A percentile compares a stretch with the other conserved stretches of the same genome.
phyloP scores from a whole-genome alignment of 345 rosid genomes.

The Acer saccharum region DNA sequence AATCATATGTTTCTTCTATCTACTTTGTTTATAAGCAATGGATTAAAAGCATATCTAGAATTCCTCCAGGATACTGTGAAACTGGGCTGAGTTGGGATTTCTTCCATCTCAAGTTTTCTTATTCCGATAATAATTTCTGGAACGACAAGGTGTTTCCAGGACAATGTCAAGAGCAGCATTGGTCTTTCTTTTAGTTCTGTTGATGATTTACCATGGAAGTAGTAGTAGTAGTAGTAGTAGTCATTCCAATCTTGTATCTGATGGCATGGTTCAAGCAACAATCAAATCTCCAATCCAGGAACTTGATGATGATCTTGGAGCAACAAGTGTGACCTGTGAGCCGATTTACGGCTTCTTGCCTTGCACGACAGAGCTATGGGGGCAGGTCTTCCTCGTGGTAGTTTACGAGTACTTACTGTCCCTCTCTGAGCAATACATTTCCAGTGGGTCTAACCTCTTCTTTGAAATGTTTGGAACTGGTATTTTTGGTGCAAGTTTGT shows the following conservation, averaged over 20 bases:
- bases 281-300: neutral
- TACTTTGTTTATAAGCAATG: neutral
- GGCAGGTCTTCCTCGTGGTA: slow-evolving; percentile 45
- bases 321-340: slow-evolving; percentile 40
- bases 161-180: slow-evolving; percentile 21
- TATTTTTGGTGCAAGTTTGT: slow-evolving; percentile 39
- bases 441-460: slow-evolving; percentile 49
- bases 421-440: slow-evolving; percentile 25
- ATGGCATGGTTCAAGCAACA: slow-evolving; percentile 12
- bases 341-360: slow-evolving; percentile 52
- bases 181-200: slow-evolving; percentile 22
- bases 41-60: too few species aligned
- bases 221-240: neutral
- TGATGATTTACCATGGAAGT: slow-evolving; percentile 13
- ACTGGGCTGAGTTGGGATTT: neutral
- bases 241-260: slow-evolving; percentile 13
- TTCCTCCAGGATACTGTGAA: neutral
- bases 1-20: neutral
- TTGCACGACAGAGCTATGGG: slow-evolving; percentile 54
- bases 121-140: neutral
- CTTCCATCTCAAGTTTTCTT: neutral
- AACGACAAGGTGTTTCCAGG: neutral
- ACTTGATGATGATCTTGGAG: neutral
- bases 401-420: slow-evolving; percentile 47
- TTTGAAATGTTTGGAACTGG: slow-evolving; percentile 57